These are phyloP conservation scores for Leccinum barrowsii DNA, from an alignment of 768 basidiomycete species.

Conservation along the genomic window DNA sequence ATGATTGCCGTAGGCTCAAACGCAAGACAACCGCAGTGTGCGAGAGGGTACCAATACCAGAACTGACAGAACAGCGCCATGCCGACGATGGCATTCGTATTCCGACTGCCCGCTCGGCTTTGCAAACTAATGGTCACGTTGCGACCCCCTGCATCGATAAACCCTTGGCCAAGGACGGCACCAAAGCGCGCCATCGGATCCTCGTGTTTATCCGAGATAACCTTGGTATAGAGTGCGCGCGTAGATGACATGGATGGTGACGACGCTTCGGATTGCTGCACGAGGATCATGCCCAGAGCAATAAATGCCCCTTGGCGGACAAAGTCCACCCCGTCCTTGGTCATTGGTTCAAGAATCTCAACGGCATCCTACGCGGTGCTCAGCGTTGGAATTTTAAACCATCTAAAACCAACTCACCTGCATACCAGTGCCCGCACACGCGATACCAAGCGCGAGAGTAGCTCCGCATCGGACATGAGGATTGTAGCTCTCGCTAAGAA, in stretches of 20 bases:
- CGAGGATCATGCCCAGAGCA: slow-evolving; percentile 93
- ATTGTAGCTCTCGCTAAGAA: slow-evolving; percentile 97
- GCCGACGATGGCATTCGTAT: slow-evolving; percentile 95
- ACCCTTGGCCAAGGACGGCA: slow-evolving; percentile 91
- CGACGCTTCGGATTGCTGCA: slow-evolving; percentile 91
- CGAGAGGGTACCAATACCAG: slow-evolving; percentile 99
- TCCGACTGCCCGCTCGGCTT: slow-evolving; percentile 88
- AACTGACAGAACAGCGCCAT: slow-evolving; percentile 98
- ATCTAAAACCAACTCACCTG: slow-evolving; percentile 50
- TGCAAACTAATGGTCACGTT: slow-evolving; percentile 94
- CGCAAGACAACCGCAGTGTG: slow-evolving; percentile 87
- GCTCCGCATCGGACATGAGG: slow-evolving; percentile 98
- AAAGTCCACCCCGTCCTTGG: slow-evolving; percentile 96
- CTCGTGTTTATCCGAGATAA: slow-evolving; percentile 94
- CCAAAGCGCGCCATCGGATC: slow-evolving; percentile 99
- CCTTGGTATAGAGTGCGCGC: slow-evolving; percentile 84
- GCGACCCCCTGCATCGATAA: slow-evolving; percentile 96
- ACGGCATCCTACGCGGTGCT: slow-evolving; percentile 72
- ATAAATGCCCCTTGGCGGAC: slow-evolving; percentile 97
- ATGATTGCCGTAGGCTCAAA: slow-evolving; percentile 97
- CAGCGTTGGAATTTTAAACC: not conserved
- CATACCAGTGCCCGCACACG: slow-evolving; percentile 95
- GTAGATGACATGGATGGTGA: slow-evolving; percentile 77
- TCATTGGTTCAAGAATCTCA: slow-evolving; percentile 96
- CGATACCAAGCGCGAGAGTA: slow-evolving; percentile 92